phyloP scores from a whole-genome alignment of 176 grass and related monocot genomes.

The Oryza glaberrima region DNA sequence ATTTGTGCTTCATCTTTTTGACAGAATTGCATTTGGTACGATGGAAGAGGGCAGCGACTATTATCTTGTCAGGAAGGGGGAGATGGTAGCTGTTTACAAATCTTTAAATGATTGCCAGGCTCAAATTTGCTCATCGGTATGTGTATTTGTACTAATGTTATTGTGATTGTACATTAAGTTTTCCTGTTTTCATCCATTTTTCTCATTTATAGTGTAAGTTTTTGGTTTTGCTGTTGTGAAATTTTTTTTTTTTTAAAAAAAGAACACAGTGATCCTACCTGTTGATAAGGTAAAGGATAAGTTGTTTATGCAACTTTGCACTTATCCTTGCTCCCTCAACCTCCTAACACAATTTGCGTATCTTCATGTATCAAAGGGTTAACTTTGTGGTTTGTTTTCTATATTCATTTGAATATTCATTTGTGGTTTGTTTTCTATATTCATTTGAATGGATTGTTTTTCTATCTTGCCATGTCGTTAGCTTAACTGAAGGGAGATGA shows the following conservation, averaged over 20 bases:
- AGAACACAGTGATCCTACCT: too few relatives aligned
- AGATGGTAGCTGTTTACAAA: conserved; percentile 46
- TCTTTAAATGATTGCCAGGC: conserved; percentile 52
- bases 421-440: neutral
- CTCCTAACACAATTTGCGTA: neutral
- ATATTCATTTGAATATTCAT: neutral
- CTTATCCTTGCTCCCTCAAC: conserved; percentile 8
- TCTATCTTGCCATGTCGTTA: neutral
- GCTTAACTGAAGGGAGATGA: conserved; percentile 17
- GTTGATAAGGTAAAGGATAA: too few relatives aligned
- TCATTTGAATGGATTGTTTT: conserved; percentile 14
- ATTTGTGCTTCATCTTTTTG: conserved; percentile 7
- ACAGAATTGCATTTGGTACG: neutral
- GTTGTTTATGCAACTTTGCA: conserved; percentile 4
- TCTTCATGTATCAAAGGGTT: neutral
- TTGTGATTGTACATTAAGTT: neutral
- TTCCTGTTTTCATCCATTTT: conserved; percentile 3
- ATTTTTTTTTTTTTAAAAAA: neutral
- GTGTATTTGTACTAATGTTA: neutral
- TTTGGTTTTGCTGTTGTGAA: conserved; percentile 6
- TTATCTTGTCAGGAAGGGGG: conserved; percentile 60
- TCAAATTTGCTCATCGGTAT: conserved; percentile 61
- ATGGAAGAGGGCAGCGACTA: conserved; percentile 64
- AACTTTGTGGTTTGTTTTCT: neutral
- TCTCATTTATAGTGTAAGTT: neutral